A percentile compares a stretch with the other conserved stretches of the same genome.
These are phyloP conservation scores for Saccharomyces hybrid DNA, from an alignment of 1,139 yeast genomes.

Conservation along the genomic window DNA sequence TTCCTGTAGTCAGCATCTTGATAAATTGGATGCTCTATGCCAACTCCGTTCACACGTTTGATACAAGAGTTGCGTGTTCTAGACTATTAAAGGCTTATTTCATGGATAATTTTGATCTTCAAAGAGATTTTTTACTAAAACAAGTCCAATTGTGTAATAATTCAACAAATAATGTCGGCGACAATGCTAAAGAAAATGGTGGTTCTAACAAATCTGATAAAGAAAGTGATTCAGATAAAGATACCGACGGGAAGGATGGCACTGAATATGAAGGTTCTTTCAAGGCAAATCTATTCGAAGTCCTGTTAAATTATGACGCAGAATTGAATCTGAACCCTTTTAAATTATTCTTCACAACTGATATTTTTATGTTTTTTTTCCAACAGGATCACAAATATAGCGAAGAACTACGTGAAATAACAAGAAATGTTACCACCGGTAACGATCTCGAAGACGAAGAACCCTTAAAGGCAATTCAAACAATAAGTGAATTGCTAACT, in stretches of 20 bases:
- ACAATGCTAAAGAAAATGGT: slow-evolving; percentile 3
- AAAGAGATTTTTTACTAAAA: slow-evolving; percentile 50
- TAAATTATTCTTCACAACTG: slow-evolving; percentile 76
- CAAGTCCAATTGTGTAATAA: slow-evolving; percentile 46
- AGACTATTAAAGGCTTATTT: slow-evolving; percentile 62
- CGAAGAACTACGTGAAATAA: slow-evolving; percentile 33
- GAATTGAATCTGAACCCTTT: slow-evolving; percentile 77
- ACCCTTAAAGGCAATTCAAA: slow-evolving; percentile 64
- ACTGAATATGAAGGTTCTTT: slow-evolving; percentile 1
- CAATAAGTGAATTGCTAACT: slow-evolving; percentile 67
- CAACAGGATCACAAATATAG: slow-evolving; percentile 39
- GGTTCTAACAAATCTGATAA: background rate
- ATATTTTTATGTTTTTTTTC: slow-evolving; percentile 55
- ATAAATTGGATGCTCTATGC: slow-evolving; percentile 73
- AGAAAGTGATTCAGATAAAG: background rate
- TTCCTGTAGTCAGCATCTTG: slow-evolving; percentile 67
- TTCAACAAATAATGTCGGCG: slow-evolving; percentile 2
- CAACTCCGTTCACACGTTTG: slow-evolving; percentile 79
- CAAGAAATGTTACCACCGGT: slow-evolving; percentile 56
- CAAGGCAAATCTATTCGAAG: slow-evolving; percentile 48
- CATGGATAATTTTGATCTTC: slow-evolving; percentile 55
- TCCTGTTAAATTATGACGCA: slow-evolving; percentile 71
- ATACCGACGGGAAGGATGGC: background rate
- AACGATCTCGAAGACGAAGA: slow-evolving; percentile 63
- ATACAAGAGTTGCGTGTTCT: slow-evolving; percentile 66